Percentiles rank a stretch among this genome's conserved stretches.
Evolutionary conservation across 306 rosid genomes (phyloP).

Genomic region (Acacia confusa): DNA sequence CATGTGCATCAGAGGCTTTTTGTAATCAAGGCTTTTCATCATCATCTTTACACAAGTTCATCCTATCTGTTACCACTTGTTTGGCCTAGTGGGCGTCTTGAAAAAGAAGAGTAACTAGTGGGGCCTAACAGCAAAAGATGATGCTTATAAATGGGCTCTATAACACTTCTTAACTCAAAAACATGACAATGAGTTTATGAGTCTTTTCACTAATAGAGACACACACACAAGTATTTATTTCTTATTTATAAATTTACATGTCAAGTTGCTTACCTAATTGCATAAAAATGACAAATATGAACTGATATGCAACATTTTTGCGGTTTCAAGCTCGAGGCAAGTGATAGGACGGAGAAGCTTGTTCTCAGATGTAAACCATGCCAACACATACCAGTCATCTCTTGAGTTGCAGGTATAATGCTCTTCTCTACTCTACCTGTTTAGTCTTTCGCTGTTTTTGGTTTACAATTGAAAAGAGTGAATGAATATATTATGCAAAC

Average conservation of each 20-base stretch:
- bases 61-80: no score
- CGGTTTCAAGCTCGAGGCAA: neutral
- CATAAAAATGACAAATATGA: neutral
- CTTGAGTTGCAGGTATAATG: constrained; percentile 1
- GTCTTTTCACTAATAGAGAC: no score
- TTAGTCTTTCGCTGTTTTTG: neutral
- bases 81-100: neutral
- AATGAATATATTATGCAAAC: neutral
- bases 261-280: neutral
- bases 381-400: neutral
- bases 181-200: no score
- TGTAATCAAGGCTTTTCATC: no score
- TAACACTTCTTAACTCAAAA: no score
- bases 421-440: neutral
- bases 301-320: neutral
- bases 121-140: neutral
- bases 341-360: neutral
- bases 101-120: no score
- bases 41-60: no score
- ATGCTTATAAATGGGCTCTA: no score
- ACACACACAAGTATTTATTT: no score
- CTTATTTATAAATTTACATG: no score
- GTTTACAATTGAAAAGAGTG: neutral
- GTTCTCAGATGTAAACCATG: neutral
- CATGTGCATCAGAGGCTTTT: no score